Evolutionary conservation across 805 yeast genomes (phyloP), one percentile per base, ranked within the genome.

Genomic region (Hanseniaspora hatyaiensis): DNA sequence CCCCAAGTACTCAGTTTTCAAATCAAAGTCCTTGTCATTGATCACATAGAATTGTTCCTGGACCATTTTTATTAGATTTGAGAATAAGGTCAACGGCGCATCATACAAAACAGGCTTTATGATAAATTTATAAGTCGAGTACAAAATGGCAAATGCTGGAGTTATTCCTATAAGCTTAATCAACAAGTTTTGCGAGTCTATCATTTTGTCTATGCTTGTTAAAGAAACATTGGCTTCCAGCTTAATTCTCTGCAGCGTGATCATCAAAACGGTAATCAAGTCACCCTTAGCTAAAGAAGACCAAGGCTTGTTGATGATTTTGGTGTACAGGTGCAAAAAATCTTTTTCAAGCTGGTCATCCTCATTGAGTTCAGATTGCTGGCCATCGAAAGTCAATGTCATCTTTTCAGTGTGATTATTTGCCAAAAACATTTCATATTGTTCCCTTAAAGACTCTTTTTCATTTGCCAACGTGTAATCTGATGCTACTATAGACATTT

Each of bases 241-340:
- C 63, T 89, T 89, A 11, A 95, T 81, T 64, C 92, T 89, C 62
- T 89, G 98, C n/a, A 92, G 69, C 62, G 92, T 97, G 52, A 89
- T 88, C 57, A 92, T 65, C 39, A 92, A 62, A 13, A 88, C 78
- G 47, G 95, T 71, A 8, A 87, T 63, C 53, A 89, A 70, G 49
- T 78, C 75, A 3, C 97, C 98, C 12, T 65, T 63, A 2, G 66
- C 49, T 2, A 87, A 50, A 31, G 80, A 77, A 48, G 68, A 71
- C 40, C 87, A 58, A 0, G 97, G 97, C 5, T 68, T 60, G 50
- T 77, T 74, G 50, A 92, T 66, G 54, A 86, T 89, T 22, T 65
- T 56, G 57, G 89, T 97, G 59, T 92, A 92, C 28, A 77, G 75
- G 38, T 77, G 72, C 83, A 89, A 78, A 46, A 89, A 76, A 29